Evolutionary conservation across 352 stramenopile species (phyloP).

Genomic region (Phytophthora ramorum): DNA sequence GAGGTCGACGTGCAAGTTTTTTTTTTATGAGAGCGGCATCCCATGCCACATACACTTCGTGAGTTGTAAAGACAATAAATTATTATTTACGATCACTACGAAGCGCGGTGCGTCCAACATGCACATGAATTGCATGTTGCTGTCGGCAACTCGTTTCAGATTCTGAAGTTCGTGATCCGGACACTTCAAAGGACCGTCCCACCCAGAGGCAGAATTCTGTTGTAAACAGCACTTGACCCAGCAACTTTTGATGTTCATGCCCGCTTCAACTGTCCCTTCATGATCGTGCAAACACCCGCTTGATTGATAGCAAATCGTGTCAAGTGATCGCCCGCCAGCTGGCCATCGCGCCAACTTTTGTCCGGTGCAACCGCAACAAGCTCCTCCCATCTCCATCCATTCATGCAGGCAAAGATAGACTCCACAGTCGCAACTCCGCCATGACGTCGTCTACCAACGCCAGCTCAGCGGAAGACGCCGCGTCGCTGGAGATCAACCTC

Average conservation of each 20-base stretch:
- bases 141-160: background rate
- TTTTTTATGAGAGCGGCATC: slow-evolving; percentile 27
- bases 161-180: background rate
- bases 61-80: slow-evolving; percentile 37
- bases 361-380: slow-evolving; percentile 3
- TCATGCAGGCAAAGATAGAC: background rate
- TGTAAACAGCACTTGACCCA: too few relatives aligned
- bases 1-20: background rate
- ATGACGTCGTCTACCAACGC: slow-evolving; percentile 2
- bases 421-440: background rate
- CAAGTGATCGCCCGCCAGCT: slow-evolving; percentile 10
- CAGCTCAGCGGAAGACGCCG: background rate
- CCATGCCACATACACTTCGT: slow-evolving; percentile 15
- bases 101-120: background rate
- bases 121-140: background rate
- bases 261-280: slow-evolving; percentile 4
- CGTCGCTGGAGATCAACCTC: slow-evolving; percentile 24
- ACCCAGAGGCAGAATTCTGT: too few relatives aligned
- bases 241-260: too few relatives aligned
- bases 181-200: too few relatives aligned
- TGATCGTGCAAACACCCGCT: slow-evolving; percentile 7
- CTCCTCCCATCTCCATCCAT: slow-evolving; percentile 8
- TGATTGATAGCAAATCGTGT: slow-evolving; percentile 20
- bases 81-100: slow-evolving; percentile 28
- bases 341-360: slow-evolving; percentile 2